Base-by-base conservation (phyloP, 768 basidiomycete genomes). In the Rubroboletus satanas region DNA sequence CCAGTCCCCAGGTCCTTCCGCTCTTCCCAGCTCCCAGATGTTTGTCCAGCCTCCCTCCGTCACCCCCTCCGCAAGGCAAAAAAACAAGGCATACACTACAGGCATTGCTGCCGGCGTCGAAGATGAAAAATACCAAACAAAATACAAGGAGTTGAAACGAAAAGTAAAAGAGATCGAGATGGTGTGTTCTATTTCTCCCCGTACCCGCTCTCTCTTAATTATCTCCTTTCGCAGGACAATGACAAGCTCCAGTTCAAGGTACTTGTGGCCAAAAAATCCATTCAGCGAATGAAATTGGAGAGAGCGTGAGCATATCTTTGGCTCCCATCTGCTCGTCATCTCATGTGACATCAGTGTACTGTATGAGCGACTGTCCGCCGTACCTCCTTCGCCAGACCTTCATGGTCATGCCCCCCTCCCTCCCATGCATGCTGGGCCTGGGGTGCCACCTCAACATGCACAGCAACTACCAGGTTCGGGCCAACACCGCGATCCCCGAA, bases 121-220 rank as follows among this genome's bases (percentile, higher is more conserved):
- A 67, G 90, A 93, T 71, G 82, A 82, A 66, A 92, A 90, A 72
- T 93, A 93, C 69, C 87, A 89, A 56, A 80, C 83, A 65, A 93
- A 93, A 73, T 93, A 93, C 76, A 90, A 84, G 70, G 90, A 93
- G 55, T 77, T 93, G 59, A 92, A 90, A 71, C 81, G 85, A 73
- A 92, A 91, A 74, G 90, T 93, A 54, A 87, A 84, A 68, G 90
- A 93, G 72, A 88, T 93, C 59, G 91, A 93, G 74, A 71, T 77
- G 32, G 91, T 90, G 56, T 62, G 87, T 81, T 62, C 9, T 41
- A 17, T 39, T 35, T 29, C 33, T 38, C 18, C 23, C 26, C 45
- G 39, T 37, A 14, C 45, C 44, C 56, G 36, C 49, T 51, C 36
- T 45, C 49, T 60, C 33, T 53, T 18, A 15, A 47, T 38, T 1